Evolutionary conservation across 805 yeast genomes (phyloP).

Genomic region (Candida rishiriensis): DNA sequence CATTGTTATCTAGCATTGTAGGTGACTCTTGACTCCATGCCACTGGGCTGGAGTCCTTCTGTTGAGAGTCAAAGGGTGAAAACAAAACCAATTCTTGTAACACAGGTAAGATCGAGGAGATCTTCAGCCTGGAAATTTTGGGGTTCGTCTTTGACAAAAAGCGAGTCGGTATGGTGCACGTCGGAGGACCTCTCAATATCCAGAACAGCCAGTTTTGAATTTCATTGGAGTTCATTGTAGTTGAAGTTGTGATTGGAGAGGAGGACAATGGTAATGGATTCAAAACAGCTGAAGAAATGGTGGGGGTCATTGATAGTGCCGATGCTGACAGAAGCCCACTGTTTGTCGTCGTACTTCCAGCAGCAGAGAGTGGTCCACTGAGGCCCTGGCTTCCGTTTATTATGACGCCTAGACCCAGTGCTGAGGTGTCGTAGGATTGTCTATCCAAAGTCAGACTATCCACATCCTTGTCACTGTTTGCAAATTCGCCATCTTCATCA

Average conservation of each 20-base stretch:
- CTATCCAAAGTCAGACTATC: too few species aligned
- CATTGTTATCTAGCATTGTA: constrained; percentile 11
- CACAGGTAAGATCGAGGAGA: constrained; percentile 26
- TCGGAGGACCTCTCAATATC: constrained; percentile 58
- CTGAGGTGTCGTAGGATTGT: background rate
- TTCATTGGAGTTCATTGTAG: constrained; percentile 20
- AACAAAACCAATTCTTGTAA: constrained; percentile 26
- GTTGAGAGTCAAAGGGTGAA: constrained; percentile 16
- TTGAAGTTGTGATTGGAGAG: constrained; percentile 8
- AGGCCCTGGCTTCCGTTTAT: too few species aligned
- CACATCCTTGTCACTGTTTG: background rate
- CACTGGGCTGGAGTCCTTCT: constrained; percentile 4
- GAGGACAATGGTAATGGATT: constrained; percentile 6
- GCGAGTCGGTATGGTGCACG: constrained; percentile 54
- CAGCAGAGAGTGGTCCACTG: too few species aligned
- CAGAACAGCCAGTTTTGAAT: constrained; percentile 64
- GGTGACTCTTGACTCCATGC: constrained; percentile 20
- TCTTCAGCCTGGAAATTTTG: constrained; percentile 14
- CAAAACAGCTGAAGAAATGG: constrained; percentile 29
- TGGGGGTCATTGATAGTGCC: constrained; percentile 39
- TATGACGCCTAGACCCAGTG: background rate
- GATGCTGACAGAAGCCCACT: constrained; percentile 31
- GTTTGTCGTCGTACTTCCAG: background rate
- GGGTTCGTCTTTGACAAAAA: constrained; percentile 39
- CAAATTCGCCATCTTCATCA: constrained; percentile 13